Evolutionary conservation across 2,329 filamentous ascomycete genomes (phyloP).

Genomic region (Lachnellula cervina): DNA sequence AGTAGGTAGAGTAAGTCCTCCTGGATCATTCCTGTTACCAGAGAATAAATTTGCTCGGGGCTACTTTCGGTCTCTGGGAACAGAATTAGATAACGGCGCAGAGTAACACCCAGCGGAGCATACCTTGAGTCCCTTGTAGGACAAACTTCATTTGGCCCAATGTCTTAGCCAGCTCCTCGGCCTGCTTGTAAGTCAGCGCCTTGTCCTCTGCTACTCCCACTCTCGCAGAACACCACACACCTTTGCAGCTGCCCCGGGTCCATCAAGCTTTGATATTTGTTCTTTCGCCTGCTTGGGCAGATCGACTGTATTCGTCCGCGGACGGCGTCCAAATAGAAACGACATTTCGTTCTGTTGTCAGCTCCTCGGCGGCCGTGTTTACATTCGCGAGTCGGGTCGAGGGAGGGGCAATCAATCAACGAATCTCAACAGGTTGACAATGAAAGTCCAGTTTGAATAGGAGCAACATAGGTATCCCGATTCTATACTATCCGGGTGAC

Average conservation of each 20-base stretch:
- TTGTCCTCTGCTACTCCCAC: background rate
- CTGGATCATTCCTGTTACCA: constrained; percentile 78
- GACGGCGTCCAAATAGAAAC: constrained; percentile 62
- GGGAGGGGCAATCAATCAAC: background rate
- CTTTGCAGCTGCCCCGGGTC: constrained; percentile 51
- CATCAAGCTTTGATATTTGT: constrained; percentile 55
- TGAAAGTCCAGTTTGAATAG: background rate
- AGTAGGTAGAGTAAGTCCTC: constrained; percentile 86
- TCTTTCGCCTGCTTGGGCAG: constrained; percentile 52
- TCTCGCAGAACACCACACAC: constrained; percentile 33
- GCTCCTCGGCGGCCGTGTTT: constrained; percentile 3
- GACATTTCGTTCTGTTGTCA: constrained; percentile 46
- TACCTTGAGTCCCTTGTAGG: constrained; percentile 89
- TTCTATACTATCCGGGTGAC: background rate
- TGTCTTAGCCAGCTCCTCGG: constrained; percentile 81
- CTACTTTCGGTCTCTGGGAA: constrained; percentile 75
- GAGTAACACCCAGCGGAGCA: constrained; percentile 9
- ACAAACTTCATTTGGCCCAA: constrained; percentile 88
- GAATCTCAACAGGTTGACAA: background rate
- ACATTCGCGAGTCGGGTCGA: background rate
- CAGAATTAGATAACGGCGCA: constrained; percentile 7
- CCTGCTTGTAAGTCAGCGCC: constrained; percentile 43
- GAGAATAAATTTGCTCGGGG: constrained; percentile 81
- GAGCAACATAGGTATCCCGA: background rate
- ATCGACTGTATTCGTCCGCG: constrained; percentile 55